Conservation (phyloP, 352 stramenopile genomes). For the Globisporangium carolinianum region DNA sequence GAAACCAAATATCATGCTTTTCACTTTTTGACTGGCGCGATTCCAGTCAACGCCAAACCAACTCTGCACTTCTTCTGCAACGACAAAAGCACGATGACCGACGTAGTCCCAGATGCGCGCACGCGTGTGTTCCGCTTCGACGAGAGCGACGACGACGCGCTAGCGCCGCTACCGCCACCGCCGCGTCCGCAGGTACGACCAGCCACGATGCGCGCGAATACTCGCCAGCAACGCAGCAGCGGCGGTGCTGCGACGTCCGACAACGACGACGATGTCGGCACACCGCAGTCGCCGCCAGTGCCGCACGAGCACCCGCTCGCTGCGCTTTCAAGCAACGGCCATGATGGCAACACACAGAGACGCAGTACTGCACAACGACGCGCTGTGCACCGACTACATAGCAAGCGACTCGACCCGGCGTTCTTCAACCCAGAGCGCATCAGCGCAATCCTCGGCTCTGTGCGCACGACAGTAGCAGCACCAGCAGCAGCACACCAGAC, state of each 20-base stretch:
- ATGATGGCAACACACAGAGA: not conserved
- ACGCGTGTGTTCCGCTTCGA: conserved; percentile 8
- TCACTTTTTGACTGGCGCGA: too few species aligned
- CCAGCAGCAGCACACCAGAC: not conserved
- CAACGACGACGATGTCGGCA: conserved; percentile 19
- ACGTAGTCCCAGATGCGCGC: conserved; percentile 6
- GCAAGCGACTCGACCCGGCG: conserved; percentile 42
- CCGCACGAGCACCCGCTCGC: conserved; percentile 53
- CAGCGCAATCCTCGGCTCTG: conserved; percentile 22
- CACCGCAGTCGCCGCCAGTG: conserved; percentile 28
- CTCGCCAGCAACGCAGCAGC: not conserved
- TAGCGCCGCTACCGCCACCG: conserved; percentile 48
- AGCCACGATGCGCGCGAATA: conserved; percentile 1
- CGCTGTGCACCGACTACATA: not conserved
- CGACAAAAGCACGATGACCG: not conserved
- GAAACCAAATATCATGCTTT: too few species aligned
- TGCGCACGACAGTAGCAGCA: not conserved
- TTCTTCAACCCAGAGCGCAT: conserved; percentile 45
- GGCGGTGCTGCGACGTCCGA: not conserved
- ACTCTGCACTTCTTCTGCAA: not conserved
- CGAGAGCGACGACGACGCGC: conserved; percentile 21
- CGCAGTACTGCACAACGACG: conserved; percentile 9
- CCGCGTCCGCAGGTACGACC: conserved; percentile 31
- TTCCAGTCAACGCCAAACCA: too few species aligned
- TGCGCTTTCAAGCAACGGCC: conserved; percentile 14